phyloP scores from a whole-genome alignment of 257 asterid genomes.

The Mitragyna speciosa region DNA sequence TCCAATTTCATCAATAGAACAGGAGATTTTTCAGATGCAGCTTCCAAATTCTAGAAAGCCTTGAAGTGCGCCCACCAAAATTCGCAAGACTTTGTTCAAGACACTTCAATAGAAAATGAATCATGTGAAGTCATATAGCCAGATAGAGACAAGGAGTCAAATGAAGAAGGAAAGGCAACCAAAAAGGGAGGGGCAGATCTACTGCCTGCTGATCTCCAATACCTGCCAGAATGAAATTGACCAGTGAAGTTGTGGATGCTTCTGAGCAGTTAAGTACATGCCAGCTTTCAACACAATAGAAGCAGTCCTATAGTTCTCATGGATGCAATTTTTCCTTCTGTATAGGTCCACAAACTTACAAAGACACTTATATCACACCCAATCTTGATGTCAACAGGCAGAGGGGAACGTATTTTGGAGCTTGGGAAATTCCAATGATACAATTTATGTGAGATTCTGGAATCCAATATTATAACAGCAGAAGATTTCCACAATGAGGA shows the following conservation, averaged over 20 bases:
- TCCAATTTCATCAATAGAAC: conserved; percentile 96
- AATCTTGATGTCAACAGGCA: conserved; percentile 80
- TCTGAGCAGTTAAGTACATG: conserved; percentile 78
- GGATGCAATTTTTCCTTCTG: conserved; percentile 98
- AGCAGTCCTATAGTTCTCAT: conserved; percentile 87
- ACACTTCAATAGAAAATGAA: conserved; percentile 55
- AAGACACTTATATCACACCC: conserved; percentile 64
- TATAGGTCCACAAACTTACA: conserved; percentile 89
- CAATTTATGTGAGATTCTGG: conserved; percentile 28
- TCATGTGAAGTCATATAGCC: conserved; percentile 12
- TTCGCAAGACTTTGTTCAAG: conserved; percentile 91
- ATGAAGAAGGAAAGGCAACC: not conserved
- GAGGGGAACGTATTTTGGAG: conserved; percentile 45
- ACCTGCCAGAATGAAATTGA: conserved; percentile 91
- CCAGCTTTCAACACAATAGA: conserved; percentile 92
- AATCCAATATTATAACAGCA: conserved; percentile 16
- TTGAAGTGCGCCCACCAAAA: too few species aligned
- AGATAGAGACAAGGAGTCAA: conserved; percentile 15
- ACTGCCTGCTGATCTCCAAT: conserved; percentile 93
- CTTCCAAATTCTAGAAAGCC: conserved; percentile 68
- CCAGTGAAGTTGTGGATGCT: conserved; percentile 82
- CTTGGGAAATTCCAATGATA: conserved; percentile 33
- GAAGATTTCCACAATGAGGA: conserved; percentile 48
- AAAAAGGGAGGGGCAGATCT: conserved; percentile 20
- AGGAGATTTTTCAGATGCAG: conserved; percentile 76